Evolutionary conservation across 78 protist species (phyloP), one percentile per base, ranked within the genome.

Genomic region (Dictyostelium intermedium): DNA sequence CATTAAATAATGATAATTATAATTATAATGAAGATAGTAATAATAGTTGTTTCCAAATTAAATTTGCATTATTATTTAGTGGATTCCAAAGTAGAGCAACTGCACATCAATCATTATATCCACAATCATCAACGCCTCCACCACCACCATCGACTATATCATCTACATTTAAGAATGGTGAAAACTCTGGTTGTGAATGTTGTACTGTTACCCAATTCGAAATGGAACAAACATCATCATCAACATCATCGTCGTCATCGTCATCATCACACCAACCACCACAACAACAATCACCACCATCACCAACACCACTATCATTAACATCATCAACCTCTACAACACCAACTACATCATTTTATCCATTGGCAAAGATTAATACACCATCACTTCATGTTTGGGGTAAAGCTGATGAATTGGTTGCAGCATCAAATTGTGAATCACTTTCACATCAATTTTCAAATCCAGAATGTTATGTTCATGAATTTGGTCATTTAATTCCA

Each of bases 351-450:
- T 34, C 34, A 56, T 23, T 23, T 32, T 89, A 89, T 27, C 94
- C 93, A 27, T 50, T 78, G 25, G 16, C 41, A 53, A 89, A 89
- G 39, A 89, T 89, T 43, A 30, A 63, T 10, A 89, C 79, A 45
- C 94, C 94, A 23, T 80, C 94, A 10, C 82, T 89, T n/a, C 94
- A 89, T 70, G 78, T 78, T 70, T 89, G 94, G 94, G 94, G 94
- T 39, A 89, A 89, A 25, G 69, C 94, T 1, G 94, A 89, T 70
- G 94, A 89, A 37, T 80, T 89, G 87, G 82, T 80, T 1, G 35
- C 82, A 1, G 86, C 94, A 9, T 43, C 94, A 72, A 89, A 89
- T 34, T 89, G 94, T 83, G 94, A 89, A 80, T 43, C 74, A 25
- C 32, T 89, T 16, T 89, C 94, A 70, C 87, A 41, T 69, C 94